Evolutionary conservation across 2,329 filamentous ascomycete species (phyloP).

Genomic region (Colletotrichum sp.): DNA sequence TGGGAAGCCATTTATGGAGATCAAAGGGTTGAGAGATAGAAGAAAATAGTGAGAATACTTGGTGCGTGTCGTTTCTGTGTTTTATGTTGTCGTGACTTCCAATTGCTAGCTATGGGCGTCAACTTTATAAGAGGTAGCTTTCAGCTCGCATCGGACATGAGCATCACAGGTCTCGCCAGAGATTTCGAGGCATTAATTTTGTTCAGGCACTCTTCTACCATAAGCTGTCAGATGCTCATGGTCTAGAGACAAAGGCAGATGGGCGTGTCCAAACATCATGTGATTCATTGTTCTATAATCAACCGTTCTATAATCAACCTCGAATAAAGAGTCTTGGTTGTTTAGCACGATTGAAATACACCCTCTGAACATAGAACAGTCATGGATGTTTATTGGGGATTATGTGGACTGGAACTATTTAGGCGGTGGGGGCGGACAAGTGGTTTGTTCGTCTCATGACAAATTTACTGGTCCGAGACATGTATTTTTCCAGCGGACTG

Average conservation of each 20-base stretch:
- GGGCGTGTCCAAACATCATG: not conserved
- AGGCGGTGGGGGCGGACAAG: not conserved
- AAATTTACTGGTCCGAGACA: not conserved
- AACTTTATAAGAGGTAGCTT: not conserved
- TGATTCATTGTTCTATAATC: not conserved
- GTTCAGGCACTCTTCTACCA: not conserved
- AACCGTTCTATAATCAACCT: not conserved
- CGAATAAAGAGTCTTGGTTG: rapidly evolving
- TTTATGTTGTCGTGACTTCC: not conserved
- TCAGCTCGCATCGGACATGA: rapidly evolving
- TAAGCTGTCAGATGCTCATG: not conserved
- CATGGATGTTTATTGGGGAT: not conserved
- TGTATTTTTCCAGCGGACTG: not conserved
- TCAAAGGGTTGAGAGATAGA: not conserved
- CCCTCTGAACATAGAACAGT: not conserved
- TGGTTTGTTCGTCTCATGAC: not conserved
- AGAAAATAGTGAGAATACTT: not conserved
- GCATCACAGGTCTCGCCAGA: not conserved
- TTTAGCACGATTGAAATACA: rapidly evolving
- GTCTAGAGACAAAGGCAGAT: not conserved
- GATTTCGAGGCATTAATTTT: not conserved
- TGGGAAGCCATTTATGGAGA: not conserved
- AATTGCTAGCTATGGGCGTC: not conserved
- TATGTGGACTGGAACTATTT: not conserved
- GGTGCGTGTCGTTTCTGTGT: not conserved